These are phyloP conservation scores for Leishmania lainsoni DNA, from an alignment of 208 protist species.

Conservation along the genomic window DNA sequence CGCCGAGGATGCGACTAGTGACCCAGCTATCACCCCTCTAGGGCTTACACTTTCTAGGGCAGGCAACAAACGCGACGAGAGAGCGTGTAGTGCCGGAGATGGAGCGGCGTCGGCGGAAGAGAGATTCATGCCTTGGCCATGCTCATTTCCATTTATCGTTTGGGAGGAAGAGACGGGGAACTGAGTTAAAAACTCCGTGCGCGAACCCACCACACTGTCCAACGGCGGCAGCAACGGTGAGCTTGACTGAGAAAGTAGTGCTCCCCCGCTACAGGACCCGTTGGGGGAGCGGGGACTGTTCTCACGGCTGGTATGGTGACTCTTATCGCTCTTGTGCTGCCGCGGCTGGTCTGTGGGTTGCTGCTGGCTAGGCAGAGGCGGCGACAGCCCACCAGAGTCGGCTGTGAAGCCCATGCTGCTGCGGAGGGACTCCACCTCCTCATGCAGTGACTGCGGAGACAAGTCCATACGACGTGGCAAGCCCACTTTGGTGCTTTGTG, in stretches of 20 bases:
- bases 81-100: not conserved
- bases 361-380: constrained; percentile 7
- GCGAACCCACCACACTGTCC: constrained; percentile 5
- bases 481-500: constrained; percentile 1
- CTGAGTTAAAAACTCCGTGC: not conserved
- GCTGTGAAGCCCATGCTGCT: constrained; percentile 16
- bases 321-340: constrained; percentile 1
- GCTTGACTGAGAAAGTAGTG: not conserved
- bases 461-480: constrained; percentile 12
- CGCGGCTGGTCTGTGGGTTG: not conserved
- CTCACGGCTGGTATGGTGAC: not conserved
- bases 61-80: not conserved
- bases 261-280: not conserved
- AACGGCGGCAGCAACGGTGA: constrained; percentile 12
- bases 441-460: constrained; percentile 15
- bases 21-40: not conserved
- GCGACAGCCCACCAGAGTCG: constrained; percentile 4
- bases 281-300: not conserved
- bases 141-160: not conserved
- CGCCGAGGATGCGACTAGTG: not conserved
- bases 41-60: not conserved
- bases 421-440: constrained; percentile 22
- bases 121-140: not conserved
- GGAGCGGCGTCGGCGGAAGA: constrained; percentile 7
- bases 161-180: not conserved